phyloP scores from a whole-genome alignment of 306 rosid species.

The Begonia peltatifolia region DNA sequence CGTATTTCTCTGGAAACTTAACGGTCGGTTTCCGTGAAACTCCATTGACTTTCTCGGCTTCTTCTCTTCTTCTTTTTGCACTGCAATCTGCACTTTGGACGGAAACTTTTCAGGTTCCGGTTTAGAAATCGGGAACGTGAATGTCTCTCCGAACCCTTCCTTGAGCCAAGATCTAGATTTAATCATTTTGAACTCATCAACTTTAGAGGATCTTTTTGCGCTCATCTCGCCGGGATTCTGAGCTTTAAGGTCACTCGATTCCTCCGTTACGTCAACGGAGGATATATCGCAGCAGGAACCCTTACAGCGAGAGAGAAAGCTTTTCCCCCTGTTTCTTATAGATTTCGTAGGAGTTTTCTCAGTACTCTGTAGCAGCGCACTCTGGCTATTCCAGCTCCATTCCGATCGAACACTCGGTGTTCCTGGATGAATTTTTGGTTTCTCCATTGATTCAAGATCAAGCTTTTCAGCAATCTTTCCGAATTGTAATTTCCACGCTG shows the following conservation, averaged over 20 bases:
- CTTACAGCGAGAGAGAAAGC: conserved; percentile 44
- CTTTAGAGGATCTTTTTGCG: background rate
- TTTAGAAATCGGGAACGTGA: background rate
- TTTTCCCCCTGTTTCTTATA: conserved; percentile 4
- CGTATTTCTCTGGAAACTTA: no score
- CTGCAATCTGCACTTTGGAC: no score
- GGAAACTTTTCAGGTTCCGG: no score
- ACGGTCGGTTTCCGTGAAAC: conserved; percentile 33
- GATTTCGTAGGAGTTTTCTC: conserved; percentile 18
- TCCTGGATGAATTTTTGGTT: conserved; percentile 16
- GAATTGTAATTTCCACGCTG: conserved; percentile 18
- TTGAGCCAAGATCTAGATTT: conserved; percentile 4
- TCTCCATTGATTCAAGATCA: conserved; percentile 11
- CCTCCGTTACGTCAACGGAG: conserved; percentile 54
- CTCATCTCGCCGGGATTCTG: conserved; percentile 5
- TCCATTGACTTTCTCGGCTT: conserved; percentile 44
- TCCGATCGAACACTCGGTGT: conserved; percentile 68
- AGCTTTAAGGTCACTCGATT: conserved; percentile 28
- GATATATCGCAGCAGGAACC: conserved; percentile 55
- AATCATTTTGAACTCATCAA: background rate
- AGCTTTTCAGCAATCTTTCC: conserved; percentile 12
- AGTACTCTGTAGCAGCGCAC: conserved; percentile 25
- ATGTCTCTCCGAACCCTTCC: background rate
- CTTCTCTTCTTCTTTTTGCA: conserved; percentile 13
- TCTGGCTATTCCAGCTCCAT: conserved; percentile 78